Base-by-base conservation (phyloP, 2,329 filamentous ascomycete species). In the Metarhizium brunneum region DNA sequence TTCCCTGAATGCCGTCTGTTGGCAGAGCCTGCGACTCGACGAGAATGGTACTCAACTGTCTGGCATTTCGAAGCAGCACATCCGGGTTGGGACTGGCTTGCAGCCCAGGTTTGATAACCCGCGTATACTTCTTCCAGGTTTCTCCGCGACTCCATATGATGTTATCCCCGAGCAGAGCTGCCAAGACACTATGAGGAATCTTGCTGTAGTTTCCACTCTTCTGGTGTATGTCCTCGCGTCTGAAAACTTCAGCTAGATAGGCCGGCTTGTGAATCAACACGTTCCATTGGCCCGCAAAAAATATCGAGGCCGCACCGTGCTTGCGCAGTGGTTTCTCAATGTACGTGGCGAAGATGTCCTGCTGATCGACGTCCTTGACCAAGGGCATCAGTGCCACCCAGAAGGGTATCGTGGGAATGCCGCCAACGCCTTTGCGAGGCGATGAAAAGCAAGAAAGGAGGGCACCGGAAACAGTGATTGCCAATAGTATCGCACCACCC, bases 231-330 rank as follows among this genome's bases (percentile, higher is more conserved):
- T 68, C 63, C 47, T 71, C 67, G 14, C 67, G 56, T 52, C 64
- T 68, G 61, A 71, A 67, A 0, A 71, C 61, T 29, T 77, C 71
- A 3, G 69, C 67, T 3, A 80, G 58, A 56, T 73, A 76, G 0
- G 68, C 61, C 1, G 76, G 76, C 4, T 69, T 69, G 50, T 71
- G 72, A 1, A 78, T 71, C 11, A 79, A 64, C 3, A 79, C 65
- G 50, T 75, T 77, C 77, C 77, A 79, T 45, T 69, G 70, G 0
- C 73, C 74, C 1, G 71, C 76, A 38, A 77, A 77, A 65, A 75
- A 79, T 32, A 79, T 64, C 55, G 76, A 72, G 18, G 78, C 76
- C 1, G 75, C 76, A 4, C 76, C 72, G 49, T 72, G 68, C n/a
- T 63, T 64, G 10, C 64, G 63, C 6, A 74, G 62, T 2, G 71